Evolutionary conservation across 2,329 filamentous ascomycete species (phyloP).

Genomic region (Nemania bipapillata): DNA sequence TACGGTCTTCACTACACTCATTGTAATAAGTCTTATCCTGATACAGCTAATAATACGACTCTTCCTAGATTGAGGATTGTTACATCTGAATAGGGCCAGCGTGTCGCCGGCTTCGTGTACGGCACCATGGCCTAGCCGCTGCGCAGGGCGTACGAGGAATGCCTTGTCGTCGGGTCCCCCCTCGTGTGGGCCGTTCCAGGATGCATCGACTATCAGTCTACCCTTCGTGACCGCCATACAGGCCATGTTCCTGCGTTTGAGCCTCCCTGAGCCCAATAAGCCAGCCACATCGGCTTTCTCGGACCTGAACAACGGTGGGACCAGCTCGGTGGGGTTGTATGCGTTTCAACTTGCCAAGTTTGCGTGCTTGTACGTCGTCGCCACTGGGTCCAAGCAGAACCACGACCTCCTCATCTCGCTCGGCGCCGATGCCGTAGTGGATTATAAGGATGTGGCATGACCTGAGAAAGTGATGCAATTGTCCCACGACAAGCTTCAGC

Average conservation of each 20-base stretch:
- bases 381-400: conserved; percentile 45
- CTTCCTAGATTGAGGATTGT: no score
- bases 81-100: conserved; percentile 43
- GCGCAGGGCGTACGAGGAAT: conserved; percentile 51
- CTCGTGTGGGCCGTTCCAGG: conserved; percentile 46
- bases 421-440: conserved; percentile 47
- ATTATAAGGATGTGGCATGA: conserved; percentile 59
- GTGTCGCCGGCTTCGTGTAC: conserved; percentile 52
- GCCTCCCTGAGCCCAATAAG: conserved; percentile 48
- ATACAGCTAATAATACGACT: no score
- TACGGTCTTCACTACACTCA: no score
- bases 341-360: conserved; percentile 48
- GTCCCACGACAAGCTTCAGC: conserved; percentile 64
- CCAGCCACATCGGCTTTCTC: conserved; percentile 51
- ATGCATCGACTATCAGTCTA: conserved; percentile 49
- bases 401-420: conserved; percentile 44
- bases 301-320: conserved; percentile 46
- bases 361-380: conserved; percentile 45
- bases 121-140: conserved; percentile 43
- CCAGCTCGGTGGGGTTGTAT: conserved; percentile 46
- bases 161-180: conserved; percentile 44
- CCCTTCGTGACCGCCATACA: conserved; percentile 60
- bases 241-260: conserved; percentile 49
- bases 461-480: conserved; percentile 70
- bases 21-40: no score